Evolutionary conservation across 345 rosid genomes (phyloP).

Genomic region (Eucalyptus microcorys): DNA sequence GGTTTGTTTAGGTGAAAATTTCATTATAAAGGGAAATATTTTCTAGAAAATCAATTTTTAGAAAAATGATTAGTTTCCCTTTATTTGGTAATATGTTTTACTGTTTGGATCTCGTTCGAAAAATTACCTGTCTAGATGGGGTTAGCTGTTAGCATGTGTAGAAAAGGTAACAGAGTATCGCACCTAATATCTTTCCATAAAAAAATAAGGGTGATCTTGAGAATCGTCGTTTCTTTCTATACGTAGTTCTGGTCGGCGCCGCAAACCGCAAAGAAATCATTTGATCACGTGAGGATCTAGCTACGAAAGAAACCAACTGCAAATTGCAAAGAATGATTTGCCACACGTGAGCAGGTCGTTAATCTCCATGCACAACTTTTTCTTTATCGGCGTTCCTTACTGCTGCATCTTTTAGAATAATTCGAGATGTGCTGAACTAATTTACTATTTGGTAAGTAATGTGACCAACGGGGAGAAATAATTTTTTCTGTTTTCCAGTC

Average conservation of each 20-base stretch:
- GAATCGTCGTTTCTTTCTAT: neutral
- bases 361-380: neutral
- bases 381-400: neutral
- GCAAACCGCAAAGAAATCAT: too few relatives aligned
- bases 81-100: too few relatives aligned
- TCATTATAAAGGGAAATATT: too few relatives aligned
- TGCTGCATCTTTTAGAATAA: neutral
- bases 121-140: neutral
- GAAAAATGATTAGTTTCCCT: too few relatives aligned
- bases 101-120: too few relatives aligned
- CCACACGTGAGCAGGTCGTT: neutral
- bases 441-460: neutral
- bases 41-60: accelerated
- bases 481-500: neutral
- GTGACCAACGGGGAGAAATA: neutral
- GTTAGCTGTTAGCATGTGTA: neutral
- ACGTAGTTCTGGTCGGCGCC: neutral
- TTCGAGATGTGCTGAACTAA: neutral
- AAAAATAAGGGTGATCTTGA: neutral
- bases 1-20: neutral
- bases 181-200: neutral
- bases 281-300: too few relatives aligned
- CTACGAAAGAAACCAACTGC: neutral
- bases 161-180: neutral
- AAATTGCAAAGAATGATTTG: neutral